phyloP scores from a whole-genome alignment of 2,329 filamentous ascomycete species.

The Raffaelea deltoideospora region DNA sequence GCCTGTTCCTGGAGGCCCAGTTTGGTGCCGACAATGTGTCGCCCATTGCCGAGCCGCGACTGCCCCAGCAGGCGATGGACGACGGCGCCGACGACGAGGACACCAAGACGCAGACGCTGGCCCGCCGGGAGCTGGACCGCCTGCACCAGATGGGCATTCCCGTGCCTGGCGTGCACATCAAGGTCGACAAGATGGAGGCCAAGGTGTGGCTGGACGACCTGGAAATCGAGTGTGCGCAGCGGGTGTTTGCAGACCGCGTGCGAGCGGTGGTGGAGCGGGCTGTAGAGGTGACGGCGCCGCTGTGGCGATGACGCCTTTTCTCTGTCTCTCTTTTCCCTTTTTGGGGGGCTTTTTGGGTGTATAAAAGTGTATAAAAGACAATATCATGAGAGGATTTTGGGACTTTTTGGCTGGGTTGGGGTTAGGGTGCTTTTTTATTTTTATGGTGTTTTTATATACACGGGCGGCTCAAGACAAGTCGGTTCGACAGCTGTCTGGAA shows the following conservation, averaged over 20 bases:
- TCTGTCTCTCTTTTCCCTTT: background rate
- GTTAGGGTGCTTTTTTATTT: no score
- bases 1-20: conserved; percentile 94
- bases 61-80: conserved; percentile 23
- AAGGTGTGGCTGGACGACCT: conserved; percentile 85
- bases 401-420: no score
- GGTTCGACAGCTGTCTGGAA: no score
- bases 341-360: background rate
- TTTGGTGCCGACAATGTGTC: conserved; percentile 74
- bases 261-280: conserved; percentile 80
- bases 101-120: conserved; percentile 20
- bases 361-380: no score
- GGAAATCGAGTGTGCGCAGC: conserved; percentile 73
- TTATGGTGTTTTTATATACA: no score
- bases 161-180: conserved; percentile 76
- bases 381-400: no score
- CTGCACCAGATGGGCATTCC: conserved; percentile 77
- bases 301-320: conserved; percentile 36
- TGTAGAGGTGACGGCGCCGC: conserved; percentile 69
- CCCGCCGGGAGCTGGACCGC: conserved; percentile 56
- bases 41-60: conserved; percentile 54
- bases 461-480: no score
- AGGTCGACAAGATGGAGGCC: conserved; percentile 74
- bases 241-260: conserved; percentile 68
- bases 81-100: conserved; percentile 18